phyloP scores from a whole-genome alignment of 2,329 filamentous ascomycete genomes.

The Colletotrichum eremochloae region DNA sequence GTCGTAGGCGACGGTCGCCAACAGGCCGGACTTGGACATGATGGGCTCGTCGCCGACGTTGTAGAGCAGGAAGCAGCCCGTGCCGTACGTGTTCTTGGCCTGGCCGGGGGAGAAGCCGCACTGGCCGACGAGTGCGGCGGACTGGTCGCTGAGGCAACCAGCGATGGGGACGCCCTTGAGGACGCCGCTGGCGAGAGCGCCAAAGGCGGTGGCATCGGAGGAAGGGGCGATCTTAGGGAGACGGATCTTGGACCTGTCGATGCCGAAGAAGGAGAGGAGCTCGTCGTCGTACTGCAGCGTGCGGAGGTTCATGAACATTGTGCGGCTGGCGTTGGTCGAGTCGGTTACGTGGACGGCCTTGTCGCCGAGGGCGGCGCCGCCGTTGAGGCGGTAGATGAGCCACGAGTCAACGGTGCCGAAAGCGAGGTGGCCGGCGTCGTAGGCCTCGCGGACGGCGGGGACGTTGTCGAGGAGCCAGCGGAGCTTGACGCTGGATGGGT shows the following conservation, averaged over 20 bases:
- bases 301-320: constrained; percentile 94
- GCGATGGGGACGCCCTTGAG: constrained; percentile 80
- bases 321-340: constrained; percentile 87
- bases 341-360: constrained; percentile 82
- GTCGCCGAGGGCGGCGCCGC: constrained; percentile 70
- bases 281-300: constrained; percentile 84
- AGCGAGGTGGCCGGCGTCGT: constrained; percentile 80
- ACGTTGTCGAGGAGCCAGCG: constrained; percentile 84
- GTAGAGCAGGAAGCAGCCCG: constrained; percentile 90
- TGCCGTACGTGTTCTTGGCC: constrained; percentile 94
- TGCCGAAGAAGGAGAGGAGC: constrained; percentile 82
- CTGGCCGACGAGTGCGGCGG: constrained; percentile 86
- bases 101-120: constrained; percentile 85
- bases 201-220: constrained; percentile 80
- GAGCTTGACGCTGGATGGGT: constrained; percentile 88
- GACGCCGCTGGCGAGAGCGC: constrained; percentile 72
- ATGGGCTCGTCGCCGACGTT: constrained; percentile 89
- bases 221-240: constrained; percentile 89
- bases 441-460: constrained; percentile 77
- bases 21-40: constrained; percentile 83
- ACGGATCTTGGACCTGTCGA: constrained; percentile 76
- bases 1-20: constrained; percentile 90
- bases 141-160: constrained; percentile 91
- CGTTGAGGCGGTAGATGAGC: constrained; percentile 88
- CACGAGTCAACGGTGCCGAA: constrained; percentile 93